Evolutionary conservation across 1,284 basidiomycete species (phyloP).

Genomic region (Ceratobasidium sp.): DNA sequence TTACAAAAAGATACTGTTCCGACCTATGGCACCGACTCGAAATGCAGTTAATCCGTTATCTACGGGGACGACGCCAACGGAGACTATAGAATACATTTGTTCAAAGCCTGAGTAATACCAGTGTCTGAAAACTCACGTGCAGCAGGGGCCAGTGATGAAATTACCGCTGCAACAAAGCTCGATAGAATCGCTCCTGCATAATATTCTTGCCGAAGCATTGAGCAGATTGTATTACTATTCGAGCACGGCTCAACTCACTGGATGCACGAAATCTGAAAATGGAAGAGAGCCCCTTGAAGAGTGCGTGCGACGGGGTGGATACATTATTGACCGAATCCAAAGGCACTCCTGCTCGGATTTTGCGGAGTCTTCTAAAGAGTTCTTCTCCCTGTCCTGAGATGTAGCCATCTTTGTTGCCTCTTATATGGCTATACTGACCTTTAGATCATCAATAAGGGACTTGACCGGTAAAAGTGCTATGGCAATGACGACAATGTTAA

Average conservation of each 20-base stretch:
- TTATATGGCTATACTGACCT: conserved; percentile 48
- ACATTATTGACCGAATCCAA: conserved; percentile 27
- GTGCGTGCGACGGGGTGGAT: conserved; percentile 29
- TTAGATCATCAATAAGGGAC: conserved; percentile 57
- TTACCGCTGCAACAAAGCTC: conserved; percentile 1
- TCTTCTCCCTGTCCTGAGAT: conserved; percentile 19
- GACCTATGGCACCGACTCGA: conserved; percentile 26
- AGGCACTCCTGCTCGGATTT: conserved; percentile 1
- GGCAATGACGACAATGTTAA: conserved; percentile 31
- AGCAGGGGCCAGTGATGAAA: conserved; percentile 35
- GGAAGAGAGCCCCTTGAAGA: background rate
- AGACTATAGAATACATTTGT: conserved; percentile 5
- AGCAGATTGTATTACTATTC: background rate
- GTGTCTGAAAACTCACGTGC: conserved; percentile 13
- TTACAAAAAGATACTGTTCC: conserved; percentile 12
- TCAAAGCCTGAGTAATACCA: background rate
- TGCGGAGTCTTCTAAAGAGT: conserved; percentile 28
- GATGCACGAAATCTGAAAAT: conserved; percentile 11
- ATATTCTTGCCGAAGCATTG: background rate
- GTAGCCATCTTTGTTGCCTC: background rate
- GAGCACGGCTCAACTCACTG: background rate
- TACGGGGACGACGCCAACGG: conserved; percentile 31
- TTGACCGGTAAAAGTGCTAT: conserved; percentile 33
- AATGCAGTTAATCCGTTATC: conserved; percentile 23
- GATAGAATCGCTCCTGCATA: conserved; percentile 32